Percentiles rank a stretch among this genome's conserved stretches.
phyloP scores from a whole-genome alignment of 2,329 filamentous ascomycete genomes.

The Rhynchosporium secalis region DNA sequence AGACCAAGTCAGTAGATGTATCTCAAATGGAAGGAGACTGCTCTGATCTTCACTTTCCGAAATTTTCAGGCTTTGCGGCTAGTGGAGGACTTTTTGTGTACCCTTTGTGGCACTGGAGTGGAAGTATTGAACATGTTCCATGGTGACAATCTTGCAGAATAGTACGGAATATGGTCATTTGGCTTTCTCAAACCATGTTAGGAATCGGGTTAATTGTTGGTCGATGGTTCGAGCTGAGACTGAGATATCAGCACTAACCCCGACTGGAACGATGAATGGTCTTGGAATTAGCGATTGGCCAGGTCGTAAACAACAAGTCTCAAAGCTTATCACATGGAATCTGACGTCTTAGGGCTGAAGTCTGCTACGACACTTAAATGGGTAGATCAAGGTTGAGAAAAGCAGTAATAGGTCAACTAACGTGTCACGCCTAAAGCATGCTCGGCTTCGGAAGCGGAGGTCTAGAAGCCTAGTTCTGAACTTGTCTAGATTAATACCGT shows the following conservation, averaged over 20 bases:
- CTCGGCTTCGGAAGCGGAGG: conserved; percentile 8
- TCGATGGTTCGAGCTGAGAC: neutral
- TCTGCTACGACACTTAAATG: neutral
- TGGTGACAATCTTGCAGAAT: neutral
- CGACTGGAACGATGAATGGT: neutral
- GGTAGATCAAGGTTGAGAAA: neutral
- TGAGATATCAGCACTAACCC: neutral
- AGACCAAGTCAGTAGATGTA: neutral
- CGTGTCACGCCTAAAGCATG: neutral
- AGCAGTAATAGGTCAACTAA: neutral
- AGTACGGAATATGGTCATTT: neutral
- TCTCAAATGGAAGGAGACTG: neutral
- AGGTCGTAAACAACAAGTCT: neutral
- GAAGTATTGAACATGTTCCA: conserved; percentile 11
- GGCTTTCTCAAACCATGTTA: conserved; percentile 8
- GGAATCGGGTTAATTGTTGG: conserved; percentile 11
- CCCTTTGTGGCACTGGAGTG: conserved; percentile 20
- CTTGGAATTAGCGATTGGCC: neutral
- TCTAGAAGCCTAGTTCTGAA: neutral
- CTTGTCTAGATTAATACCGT: too few relatives aligned
- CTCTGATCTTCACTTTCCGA: conserved; percentile 27
- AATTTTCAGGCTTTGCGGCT: conserved; percentile 26
- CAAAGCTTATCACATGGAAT: too few relatives aligned
- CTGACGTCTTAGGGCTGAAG: too few relatives aligned
- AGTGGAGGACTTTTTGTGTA: conserved; percentile 25